phyloP scores from a whole-genome alignment of 208 protist genomes.

The Leishmania lainsoni region DNA sequence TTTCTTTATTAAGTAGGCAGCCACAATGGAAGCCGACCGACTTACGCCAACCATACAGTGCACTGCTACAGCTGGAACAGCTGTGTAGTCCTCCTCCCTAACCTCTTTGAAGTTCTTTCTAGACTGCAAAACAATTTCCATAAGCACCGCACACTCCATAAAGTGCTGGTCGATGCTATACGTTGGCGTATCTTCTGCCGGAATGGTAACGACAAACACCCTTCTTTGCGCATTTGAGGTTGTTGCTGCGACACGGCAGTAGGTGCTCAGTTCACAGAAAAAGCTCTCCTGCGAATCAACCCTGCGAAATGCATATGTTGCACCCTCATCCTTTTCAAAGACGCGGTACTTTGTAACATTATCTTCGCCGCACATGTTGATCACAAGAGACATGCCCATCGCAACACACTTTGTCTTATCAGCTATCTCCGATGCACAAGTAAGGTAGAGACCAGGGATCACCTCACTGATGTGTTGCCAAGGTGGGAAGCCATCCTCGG shows the following conservation, averaged over 20 bases:
- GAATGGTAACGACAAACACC: slow-evolving; percentile 71
- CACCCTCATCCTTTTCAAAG: slow-evolving; percentile 34
- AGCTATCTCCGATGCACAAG: slow-evolving; percentile 58
- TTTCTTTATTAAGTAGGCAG: slow-evolving; percentile 88
- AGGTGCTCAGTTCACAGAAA: slow-evolving; percentile 46
- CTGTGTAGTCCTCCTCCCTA: background rate
- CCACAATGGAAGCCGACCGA: slow-evolving; percentile 77
- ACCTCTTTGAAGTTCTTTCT: slow-evolving; percentile 5
- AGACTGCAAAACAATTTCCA: slow-evolving; percentile 62
- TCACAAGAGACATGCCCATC: slow-evolving; percentile 56
- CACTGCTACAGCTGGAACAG: slow-evolving; percentile 49
- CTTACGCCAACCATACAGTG: slow-evolving; percentile 91
- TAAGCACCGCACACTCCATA: slow-evolving; percentile 56
- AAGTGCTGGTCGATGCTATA: slow-evolving; percentile 81
- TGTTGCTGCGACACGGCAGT: slow-evolving; percentile 29
- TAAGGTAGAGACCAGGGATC: slow-evolving; percentile 74
- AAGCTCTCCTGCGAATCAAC: slow-evolving; percentile 53
- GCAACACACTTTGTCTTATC: slow-evolving; percentile 38
- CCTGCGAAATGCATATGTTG: slow-evolving; percentile 24
- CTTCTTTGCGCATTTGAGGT: slow-evolving; percentile 30
- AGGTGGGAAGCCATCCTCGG: slow-evolving; percentile 34
- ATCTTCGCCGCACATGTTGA: slow-evolving; percentile 65
- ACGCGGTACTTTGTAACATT: slow-evolving; percentile 61
- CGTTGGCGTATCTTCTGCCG: slow-evolving; percentile 66
- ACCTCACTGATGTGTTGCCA: slow-evolving; percentile 78